phyloP scores from a whole-genome alignment of 257 asterid genomes.

The Henckelia pumila region DNA sequence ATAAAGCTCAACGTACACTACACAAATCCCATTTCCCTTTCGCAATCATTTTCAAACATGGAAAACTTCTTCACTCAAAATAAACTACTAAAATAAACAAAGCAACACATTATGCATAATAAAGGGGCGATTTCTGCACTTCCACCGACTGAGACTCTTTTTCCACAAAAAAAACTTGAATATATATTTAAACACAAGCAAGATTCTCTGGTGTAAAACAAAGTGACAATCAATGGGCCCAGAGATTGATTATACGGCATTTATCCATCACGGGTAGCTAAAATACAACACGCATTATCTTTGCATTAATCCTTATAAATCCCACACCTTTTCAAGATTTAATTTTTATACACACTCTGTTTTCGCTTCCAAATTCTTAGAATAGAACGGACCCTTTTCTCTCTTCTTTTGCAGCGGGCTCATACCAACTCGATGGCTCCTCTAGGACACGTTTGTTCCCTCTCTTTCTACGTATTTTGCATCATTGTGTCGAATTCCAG shows the following conservation, averaged over 20 bases:
- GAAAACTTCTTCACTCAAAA: conserved; percentile 13
- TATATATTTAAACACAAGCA: background rate
- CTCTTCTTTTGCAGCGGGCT: conserved; percentile 27
- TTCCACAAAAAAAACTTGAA: conserved; percentile 15
- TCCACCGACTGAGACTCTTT: conserved; percentile 23
- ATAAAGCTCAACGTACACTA: background rate
- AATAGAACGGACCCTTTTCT: background rate
- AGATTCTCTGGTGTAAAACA: conserved; percentile 32
- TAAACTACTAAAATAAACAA: conserved; percentile 14
- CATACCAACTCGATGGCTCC: conserved; percentile 48
- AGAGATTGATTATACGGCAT: conserved; percentile 14
- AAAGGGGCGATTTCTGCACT: conserved; percentile 31
- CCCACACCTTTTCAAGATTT: conserved; percentile 21
- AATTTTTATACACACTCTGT: background rate
- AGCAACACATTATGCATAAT: background rate
- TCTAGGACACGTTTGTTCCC: conserved; percentile 36
- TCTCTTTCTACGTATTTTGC: conserved; percentile 30
- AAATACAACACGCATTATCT: conserved; percentile 36
- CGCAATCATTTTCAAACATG: conserved; percentile 7
- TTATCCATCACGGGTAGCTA: conserved; percentile 72
- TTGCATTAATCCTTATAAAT: conserved; percentile 33
- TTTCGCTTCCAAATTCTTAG: background rate
- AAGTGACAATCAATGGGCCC: conserved; percentile 33
- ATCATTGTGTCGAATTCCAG: background rate
- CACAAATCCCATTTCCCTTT: conserved; percentile 3